These are phyloP conservation scores for Dactylonectria estremocensis DNA, from an alignment of 2,329 filamentous ascomycete genomes.

Conservation along the genomic window DNA sequence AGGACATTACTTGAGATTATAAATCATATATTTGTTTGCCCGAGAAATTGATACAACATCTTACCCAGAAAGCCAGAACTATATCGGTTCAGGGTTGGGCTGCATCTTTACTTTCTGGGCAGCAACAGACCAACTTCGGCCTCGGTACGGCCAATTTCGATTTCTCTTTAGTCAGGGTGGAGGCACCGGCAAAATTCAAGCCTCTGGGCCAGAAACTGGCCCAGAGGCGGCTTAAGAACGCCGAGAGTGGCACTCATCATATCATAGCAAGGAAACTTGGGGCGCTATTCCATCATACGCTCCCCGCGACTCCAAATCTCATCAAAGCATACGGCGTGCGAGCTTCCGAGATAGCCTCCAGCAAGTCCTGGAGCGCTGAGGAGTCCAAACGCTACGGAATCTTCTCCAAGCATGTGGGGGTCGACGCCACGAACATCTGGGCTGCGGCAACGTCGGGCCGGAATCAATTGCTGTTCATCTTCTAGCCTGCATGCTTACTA, in stretches of 20 bases:
- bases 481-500: slow-evolving; percentile 51
- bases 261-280: slow-evolving; percentile 44
- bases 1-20: too few species aligned
- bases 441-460: slow-evolving; percentile 54
- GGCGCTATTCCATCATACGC: slow-evolving; percentile 56
- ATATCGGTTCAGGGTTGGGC: too few species aligned
- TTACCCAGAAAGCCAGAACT: too few species aligned
- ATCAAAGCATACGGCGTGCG: slow-evolving; percentile 54
- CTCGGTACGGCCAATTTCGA: too few species aligned
- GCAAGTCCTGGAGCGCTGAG: neutral
- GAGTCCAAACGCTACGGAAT: slow-evolving; percentile 15
- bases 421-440: slow-evolving; percentile 54
- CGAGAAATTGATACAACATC: too few species aligned
- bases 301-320: slow-evolving; percentile 47
- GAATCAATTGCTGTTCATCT: slow-evolving; percentile 50
- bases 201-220: neutral
- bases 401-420: slow-evolving; percentile 45
- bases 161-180: slow-evolving; percentile 58
- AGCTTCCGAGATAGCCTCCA: slow-evolving; percentile 48
- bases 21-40: too few species aligned
- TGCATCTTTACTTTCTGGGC: too few species aligned
- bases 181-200: slow-evolving; percentile 56
- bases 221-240: neutral
- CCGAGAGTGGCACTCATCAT: neutral
- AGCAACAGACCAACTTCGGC: too few species aligned